Percentiles rank a stretch among this genome's conserved stretches.
These are phyloP conservation scores for Scutellaria barbata DNA, from an alignment of 257 asterid genomes.

Conservation along the genomic window DNA sequence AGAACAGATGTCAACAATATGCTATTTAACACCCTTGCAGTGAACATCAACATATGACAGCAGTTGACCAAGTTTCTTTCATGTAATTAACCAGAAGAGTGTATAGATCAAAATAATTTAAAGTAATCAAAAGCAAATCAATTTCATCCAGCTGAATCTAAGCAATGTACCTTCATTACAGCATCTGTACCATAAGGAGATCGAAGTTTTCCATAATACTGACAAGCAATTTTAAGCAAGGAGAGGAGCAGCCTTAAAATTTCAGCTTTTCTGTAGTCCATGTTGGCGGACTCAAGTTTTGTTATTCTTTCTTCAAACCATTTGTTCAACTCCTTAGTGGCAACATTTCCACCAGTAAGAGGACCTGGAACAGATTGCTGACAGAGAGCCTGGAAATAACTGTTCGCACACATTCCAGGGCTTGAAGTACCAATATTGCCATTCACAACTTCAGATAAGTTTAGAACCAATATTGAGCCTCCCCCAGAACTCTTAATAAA, in stretches of 20 bases:
- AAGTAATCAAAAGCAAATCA: conserved; percentile 1
- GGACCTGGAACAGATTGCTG: conserved; percentile 84
- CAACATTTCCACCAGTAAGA: conserved; percentile 81
- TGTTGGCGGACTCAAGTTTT: conserved; percentile 47
- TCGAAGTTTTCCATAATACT: conserved; percentile 86
- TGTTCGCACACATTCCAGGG: conserved; percentile 51
- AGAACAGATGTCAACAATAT: background rate
- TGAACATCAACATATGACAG: conserved; percentile 19
- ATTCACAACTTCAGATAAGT: conserved; percentile 69
- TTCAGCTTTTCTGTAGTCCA: conserved; percentile 64
- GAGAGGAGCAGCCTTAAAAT: conserved; percentile 77
- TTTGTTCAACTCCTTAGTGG: conserved; percentile 77
- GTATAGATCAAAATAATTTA: conserved; percentile 23
- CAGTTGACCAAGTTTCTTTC: conserved; percentile 16
- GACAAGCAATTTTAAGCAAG: conserved; percentile 81
- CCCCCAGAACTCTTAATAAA: conserved; percentile 66
- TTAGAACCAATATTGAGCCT: conserved; percentile 71
- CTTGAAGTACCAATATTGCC: conserved; percentile 49
- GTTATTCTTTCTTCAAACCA: conserved; percentile 90
- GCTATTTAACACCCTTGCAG: conserved; percentile 1
- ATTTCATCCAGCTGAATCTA: conserved; percentile 2
- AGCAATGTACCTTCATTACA: conserved; percentile 56
- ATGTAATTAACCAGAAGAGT: conserved; percentile 13
- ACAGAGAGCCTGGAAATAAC: conserved; percentile 70
- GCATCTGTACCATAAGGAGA: conserved; percentile 87